phyloP scores from a whole-genome alignment of 2,329 filamentous ascomycete genomes.

The Diplocarpon rosae region DNA sequence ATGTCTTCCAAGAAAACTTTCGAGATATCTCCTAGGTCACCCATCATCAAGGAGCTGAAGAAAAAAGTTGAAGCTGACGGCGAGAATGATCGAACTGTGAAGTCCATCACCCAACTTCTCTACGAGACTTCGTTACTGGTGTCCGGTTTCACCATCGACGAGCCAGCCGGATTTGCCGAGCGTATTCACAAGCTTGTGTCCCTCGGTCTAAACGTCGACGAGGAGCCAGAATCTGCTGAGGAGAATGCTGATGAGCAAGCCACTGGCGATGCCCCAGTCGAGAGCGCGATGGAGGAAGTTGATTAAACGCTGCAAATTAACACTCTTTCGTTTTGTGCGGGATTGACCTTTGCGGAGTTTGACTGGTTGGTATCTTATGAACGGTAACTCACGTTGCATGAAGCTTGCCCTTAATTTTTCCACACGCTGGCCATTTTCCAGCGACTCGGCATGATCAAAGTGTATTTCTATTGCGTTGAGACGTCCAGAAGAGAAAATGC shows the following conservation, averaged over 20 bases:
- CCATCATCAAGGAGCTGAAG: conserved; percentile 98
- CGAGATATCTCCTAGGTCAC: conserved; percentile 97
- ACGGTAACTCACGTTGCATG: conserved; percentile 18
- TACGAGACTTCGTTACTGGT: conserved; percentile 98
- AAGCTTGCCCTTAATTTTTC: no score
- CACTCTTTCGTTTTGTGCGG: conserved; percentile 12
- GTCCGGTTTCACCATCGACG: conserved; percentile 98
- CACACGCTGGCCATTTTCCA: no score
- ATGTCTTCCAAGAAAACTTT: conserved; percentile 99
- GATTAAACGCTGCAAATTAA: conserved; percentile 51
- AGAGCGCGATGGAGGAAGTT: conserved; percentile 98
- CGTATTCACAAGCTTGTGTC: conserved; percentile 99
- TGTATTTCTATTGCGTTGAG: no score
- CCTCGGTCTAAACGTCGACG: conserved; percentile 93
- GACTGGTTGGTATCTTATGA: conserved; percentile 22
- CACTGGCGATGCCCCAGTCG: conserved; percentile 42
- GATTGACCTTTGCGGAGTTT: conserved; percentile 21
- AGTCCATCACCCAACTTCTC: conserved; percentile 95
- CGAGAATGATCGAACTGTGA: conserved; percentile 97
- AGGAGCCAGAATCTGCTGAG: conserved; percentile 67
- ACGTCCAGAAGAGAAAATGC: no score
- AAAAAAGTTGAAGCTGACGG: conserved; percentile 97
- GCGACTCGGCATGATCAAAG: no score
- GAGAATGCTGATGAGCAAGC: conserved; percentile 50
- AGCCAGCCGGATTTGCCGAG: conserved; percentile 95